Evolutionary conservation across 352 stramenopile genomes (phyloP), one percentile per base, ranked within the genome.

Genomic region (Lagenidium sp.): DNA sequence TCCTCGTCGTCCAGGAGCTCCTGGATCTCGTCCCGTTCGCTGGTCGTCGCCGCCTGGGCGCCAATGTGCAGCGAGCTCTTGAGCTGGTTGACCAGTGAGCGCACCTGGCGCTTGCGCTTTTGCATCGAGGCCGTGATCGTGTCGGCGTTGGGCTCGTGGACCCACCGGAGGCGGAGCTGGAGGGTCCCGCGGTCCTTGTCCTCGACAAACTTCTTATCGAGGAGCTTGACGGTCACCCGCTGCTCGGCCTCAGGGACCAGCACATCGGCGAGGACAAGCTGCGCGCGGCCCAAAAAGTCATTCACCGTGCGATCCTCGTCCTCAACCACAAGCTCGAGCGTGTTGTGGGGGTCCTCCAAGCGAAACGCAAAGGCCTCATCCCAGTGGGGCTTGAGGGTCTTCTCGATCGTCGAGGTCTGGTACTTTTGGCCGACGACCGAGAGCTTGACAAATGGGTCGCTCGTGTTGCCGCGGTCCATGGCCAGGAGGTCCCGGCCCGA

Each of bases 391-490:
- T 82, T 80, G 38, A 88, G 62, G 37, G 73, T 83, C 58, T 88
- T 82, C 50, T 68, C 57, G 13, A 82, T 58, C n/a, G 64, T 82
- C 18, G 62, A 55, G 13, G 76, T 84, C 47, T 69, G 69, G 30
- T 84, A 70, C 49, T 73, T 63, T 55, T 92, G 85, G 15, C 82
- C 77, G 19, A 59, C 76, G 63, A 73, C 62, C 55, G 60, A 71
- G 24, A 94, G 54, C 44, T 89, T 88, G 24, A 94, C 82, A 22
- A 95, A 67, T 36, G 88, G 88, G 50, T 97, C 88, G 52, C 75
- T 91, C 36, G 54, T 72, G 19, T 82, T 68, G 47, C 85, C 65
- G 40, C 54, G 49, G 58, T 94, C 80, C 73, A 94, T 92, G 8
- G 77, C 58, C 37, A 95, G 63, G 21, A 96, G 58, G 25, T 86